Conservation (phyloP, 2,329 filamentous ascomycete species). For the Aspergillus fischeri region DNA sequence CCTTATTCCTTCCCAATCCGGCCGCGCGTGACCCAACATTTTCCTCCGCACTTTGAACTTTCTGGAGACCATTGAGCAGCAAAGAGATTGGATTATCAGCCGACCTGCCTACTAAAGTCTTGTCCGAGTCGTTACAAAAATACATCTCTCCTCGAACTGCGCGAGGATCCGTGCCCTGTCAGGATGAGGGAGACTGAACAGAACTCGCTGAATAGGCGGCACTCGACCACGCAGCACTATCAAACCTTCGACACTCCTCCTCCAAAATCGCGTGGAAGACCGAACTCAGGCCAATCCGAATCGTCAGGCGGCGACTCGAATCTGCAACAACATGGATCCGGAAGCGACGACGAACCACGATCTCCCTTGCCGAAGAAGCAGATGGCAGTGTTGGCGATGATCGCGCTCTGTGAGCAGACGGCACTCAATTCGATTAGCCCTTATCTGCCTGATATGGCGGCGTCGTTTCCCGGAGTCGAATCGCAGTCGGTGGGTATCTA, state of each 20-base stretch:
- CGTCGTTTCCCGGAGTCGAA: conserved; percentile 75
- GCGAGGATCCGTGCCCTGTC: background rate
- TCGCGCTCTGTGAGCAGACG: conserved; percentile 90
- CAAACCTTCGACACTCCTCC: conserved; percentile 47
- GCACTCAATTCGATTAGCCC: conserved; percentile 94
- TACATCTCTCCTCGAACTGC: background rate
- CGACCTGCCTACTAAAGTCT: background rate
- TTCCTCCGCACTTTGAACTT: background rate
- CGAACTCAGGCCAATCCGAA: conserved; percentile 39
- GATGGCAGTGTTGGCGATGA: conserved; percentile 77
- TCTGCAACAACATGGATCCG: conserved; percentile 22
- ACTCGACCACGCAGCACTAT: conserved; percentile 44
- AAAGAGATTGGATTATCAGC: background rate
- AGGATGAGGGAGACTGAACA: conserved; percentile 29
- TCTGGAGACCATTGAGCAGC: background rate
- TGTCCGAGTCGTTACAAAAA: background rate
- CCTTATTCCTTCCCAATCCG: background rate
- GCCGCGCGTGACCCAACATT: background rate
- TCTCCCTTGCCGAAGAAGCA: conserved; percentile 80
- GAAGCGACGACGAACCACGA: conserved; percentile 24
- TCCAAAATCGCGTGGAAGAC: conserved; percentile 44
- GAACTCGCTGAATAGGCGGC: conserved; percentile 33
- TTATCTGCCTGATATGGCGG: conserved; percentile 90
- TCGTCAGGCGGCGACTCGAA: conserved; percentile 33
- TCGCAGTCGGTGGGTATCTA: conserved; percentile 72